phyloP scores from a whole-genome alignment of 345 rosid genomes.

The Citrus maxima region DNA sequence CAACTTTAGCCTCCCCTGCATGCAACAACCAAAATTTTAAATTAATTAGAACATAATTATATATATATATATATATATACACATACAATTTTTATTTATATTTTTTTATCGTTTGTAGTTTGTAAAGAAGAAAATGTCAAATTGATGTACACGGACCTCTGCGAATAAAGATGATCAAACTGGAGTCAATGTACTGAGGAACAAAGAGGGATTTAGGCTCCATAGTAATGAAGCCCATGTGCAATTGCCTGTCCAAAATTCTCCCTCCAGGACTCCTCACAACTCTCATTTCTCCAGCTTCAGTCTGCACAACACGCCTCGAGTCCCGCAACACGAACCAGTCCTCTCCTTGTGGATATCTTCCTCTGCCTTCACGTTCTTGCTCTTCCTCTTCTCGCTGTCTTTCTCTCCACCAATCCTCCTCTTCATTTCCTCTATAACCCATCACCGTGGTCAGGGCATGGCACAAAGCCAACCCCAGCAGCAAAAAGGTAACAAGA shows the following conservation, averaged over 20 bases:
- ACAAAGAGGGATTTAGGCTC: slow-evolving; percentile 74
- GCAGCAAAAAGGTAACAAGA: slow-evolving; percentile 22
- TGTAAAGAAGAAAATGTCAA: too few relatives aligned
- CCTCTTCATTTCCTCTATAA: slow-evolving; percentile 23
- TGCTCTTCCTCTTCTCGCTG: neutral
- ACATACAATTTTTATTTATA: too few relatives aligned
- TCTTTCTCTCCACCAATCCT: neutral
- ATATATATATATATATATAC: too few relatives aligned
- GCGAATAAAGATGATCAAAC: slow-evolving; percentile 64
- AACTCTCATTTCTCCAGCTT: slow-evolving; percentile 74
- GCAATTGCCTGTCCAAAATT: slow-evolving; percentile 51
- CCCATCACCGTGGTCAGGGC: slow-evolving; percentile 30
- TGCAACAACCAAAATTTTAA: slow-evolving; percentile 1
- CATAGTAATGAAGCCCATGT: slow-evolving; percentile 84
- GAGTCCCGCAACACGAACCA: slow-evolving; percentile 56
- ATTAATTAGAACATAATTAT: too few relatives aligned
- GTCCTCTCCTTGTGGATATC: slow-evolving; percentile 13
- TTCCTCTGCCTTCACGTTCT: neutral
- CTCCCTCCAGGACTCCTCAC: slow-evolving; percentile 43
- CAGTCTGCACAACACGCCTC: slow-evolving; percentile 58
- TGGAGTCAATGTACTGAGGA: slow-evolving; percentile 82
- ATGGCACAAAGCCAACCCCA: slow-evolving; percentile 33
- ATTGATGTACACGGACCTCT: slow-evolving; percentile 33
- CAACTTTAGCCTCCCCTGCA: slow-evolving; percentile 84
- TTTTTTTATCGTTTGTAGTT: too few relatives aligned